A percentile compares a stretch with the other conserved stretches of the same genome.
Evolutionary conservation across 2,329 filamentous ascomycete species (phyloP).

Genomic region (Penicillium freii): DNA sequence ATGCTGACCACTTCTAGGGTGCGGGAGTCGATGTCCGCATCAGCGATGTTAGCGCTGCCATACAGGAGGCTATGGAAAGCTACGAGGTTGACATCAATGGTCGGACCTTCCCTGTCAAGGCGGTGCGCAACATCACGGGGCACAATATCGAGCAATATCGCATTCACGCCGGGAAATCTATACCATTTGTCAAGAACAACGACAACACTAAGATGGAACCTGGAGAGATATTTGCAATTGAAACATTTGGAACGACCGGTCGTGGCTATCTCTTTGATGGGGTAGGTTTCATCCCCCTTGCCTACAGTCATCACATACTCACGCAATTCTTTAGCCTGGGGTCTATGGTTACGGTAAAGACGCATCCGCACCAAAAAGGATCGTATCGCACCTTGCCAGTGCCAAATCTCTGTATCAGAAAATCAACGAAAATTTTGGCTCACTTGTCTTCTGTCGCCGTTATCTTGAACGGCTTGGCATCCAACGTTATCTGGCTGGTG

Average conservation of each 20-base stretch:
- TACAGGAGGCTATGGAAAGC: constrained; percentile 63
- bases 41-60: constrained; percentile 55
- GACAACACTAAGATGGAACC: constrained; percentile 57
- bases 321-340: constrained; percentile 39
- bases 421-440: constrained; percentile 63
- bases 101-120: constrained; percentile 54
- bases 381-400: constrained; percentile 46
- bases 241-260: constrained; percentile 58
- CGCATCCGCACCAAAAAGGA: constrained; percentile 36
- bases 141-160: constrained; percentile 56
- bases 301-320: background rate
- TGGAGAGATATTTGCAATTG: constrained; percentile 58
- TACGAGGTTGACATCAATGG: constrained; percentile 58
- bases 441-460: constrained; percentile 59
- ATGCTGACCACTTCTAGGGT: constrained; percentile 32
- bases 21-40: constrained; percentile 58
- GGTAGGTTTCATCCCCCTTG: constrained; percentile 28
- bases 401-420: constrained; percentile 58
- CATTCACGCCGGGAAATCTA: constrained; percentile 57
- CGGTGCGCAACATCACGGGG: constrained; percentile 55
- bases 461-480: constrained; percentile 64
- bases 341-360: constrained; percentile 54
- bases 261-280: constrained; percentile 51
- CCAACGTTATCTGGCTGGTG: constrained; percentile 58
- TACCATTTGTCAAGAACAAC: constrained; percentile 55